These are phyloP conservation scores for Amauroascus niger DNA, from an alignment of 2,329 filamentous ascomycete species.

Conservation along the genomic window DNA sequence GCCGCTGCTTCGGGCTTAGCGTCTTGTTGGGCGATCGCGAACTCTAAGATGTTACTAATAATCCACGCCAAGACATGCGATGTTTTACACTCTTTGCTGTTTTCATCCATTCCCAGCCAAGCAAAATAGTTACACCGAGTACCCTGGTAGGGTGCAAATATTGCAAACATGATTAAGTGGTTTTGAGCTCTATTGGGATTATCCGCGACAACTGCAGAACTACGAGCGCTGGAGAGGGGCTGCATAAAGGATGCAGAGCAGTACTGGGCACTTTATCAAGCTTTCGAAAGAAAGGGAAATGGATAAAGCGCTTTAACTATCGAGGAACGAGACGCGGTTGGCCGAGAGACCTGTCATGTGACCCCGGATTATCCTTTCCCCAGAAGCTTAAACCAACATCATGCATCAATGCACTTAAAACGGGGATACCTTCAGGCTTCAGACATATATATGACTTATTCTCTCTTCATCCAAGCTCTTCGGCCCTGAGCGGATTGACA, in stretches of 20 bases:
- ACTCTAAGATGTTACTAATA: background rate
- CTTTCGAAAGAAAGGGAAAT: too few species aligned
- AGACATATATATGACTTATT: background rate
- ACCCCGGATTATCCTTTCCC: background rate
- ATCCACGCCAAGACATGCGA: background rate
- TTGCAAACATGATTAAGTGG: background rate
- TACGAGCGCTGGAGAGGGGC: too few species aligned
- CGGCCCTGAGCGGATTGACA: background rate
- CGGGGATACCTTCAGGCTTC: background rate
- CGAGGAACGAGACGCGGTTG: too few species aligned
- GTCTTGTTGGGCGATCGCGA: constrained; percentile 3
- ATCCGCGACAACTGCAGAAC: too few species aligned
- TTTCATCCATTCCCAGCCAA: too few species aligned
- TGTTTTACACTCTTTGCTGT: too few species aligned
- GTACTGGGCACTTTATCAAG: too few species aligned
- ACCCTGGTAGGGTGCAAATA: background rate
- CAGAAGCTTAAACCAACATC: background rate
- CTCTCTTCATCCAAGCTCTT: too few species aligned
- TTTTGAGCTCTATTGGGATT: too few species aligned
- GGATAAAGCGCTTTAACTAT: too few species aligned
- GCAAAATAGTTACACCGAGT: too few species aligned
- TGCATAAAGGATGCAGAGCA: too few species aligned
- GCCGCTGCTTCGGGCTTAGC: constrained; percentile 9
- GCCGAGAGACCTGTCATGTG: background rate
- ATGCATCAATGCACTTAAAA: background rate